These are phyloP conservation scores for Plenodomus biglobosus DNA, from an alignment of 2,329 filamentous ascomycete genomes.

Conservation along the genomic window DNA sequence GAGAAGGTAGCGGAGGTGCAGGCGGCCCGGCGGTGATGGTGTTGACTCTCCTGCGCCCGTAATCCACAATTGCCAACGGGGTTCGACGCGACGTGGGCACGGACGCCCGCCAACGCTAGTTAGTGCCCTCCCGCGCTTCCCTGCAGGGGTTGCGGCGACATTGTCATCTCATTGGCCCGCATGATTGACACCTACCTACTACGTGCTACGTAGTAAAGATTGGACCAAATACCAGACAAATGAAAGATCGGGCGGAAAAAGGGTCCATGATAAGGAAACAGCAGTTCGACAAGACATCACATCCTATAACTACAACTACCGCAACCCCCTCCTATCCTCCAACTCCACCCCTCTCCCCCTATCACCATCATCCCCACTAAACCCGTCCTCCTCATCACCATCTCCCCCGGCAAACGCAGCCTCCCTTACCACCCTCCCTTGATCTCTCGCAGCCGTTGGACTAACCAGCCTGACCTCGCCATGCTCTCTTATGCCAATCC, in stretches of 20 bases:
- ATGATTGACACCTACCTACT: background rate
- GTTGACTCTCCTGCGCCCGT: conserved; percentile 13
- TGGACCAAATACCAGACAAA: too few species aligned
- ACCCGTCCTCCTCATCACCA: conserved; percentile 10
- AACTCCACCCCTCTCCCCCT: conserved; percentile 22
- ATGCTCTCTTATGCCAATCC: conserved; percentile 23
- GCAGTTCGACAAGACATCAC: too few species aligned
- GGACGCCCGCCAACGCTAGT: conserved; percentile 11
- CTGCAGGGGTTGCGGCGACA: conserved; percentile 25
- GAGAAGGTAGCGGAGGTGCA: conserved; percentile 6
- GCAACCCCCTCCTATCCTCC: conserved; percentile 17
- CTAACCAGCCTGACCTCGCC: conserved; percentile 32
- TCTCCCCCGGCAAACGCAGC: conserved; percentile 11
- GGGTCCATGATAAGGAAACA: too few species aligned
- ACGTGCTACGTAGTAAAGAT: too few species aligned
- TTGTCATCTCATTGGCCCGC: conserved; percentile 22
- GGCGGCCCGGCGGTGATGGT: conserved; percentile 22
- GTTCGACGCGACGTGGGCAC: conserved; percentile 20
- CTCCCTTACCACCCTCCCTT: conserved; percentile 3
- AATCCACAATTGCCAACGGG: conserved; percentile 6
- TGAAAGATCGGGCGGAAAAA: too few species aligned
- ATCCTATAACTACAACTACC: too few species aligned
- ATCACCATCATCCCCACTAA: conserved; percentile 5
- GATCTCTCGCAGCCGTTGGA: conserved; percentile 15
- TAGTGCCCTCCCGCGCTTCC: conserved; percentile 17